Evolutionary conservation across 176 grass and related monocot genomes (phyloP), one percentile per base, ranked within the genome.

Genomic region (Sorghum bicolor): DNA sequence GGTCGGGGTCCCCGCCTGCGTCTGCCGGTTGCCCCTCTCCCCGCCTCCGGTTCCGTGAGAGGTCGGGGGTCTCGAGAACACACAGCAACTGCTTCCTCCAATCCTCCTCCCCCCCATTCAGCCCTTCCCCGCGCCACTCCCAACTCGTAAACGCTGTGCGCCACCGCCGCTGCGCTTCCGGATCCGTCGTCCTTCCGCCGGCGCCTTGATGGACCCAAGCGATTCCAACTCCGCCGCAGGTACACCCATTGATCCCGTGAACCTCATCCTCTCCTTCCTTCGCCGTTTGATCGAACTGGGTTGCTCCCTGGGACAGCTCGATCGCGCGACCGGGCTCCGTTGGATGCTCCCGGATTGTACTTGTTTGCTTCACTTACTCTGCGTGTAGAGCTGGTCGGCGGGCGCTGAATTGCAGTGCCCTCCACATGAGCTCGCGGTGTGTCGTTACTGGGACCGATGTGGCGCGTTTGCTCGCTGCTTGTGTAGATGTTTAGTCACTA

Each of bases 151-250:
- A 3, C 61, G 13, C 70, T 57, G 61, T 5, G 28, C 76, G 16
- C 73, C 55, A 28, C 0, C 74, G 47, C 70, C 36, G 67, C 39
- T 20, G 39, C 66, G 2, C 60, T 47, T 53, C 70, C 72, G 63
- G 77, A 82, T 77, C 88, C 78, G 25, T n/a, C 53, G 15, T 29
- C 71, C 60, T n/a, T 14, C 36, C 36, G 8, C 50, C 17, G 81
- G 6, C 68, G 41, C 78, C 64, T 22, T 58, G 8, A 90, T 90
- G 88, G 83, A 86, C 15, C 5, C 72, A 31, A 40, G 4, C 15
- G 72, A 90, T 3, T 22, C 83, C 45, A 73, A 44, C 79, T 66
- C 83, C 67, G 34, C 44, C 79, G 13, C 83, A 86, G 88, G 88
- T 90, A 86, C 74, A 86, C 33, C 24, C 44, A 10, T 45, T 36